A percentile compares a stretch with the other conserved stretches of the same genome.
phyloP scores from a whole-genome alignment of 331 rosid genomes.

The Quercus lobata region DNA sequence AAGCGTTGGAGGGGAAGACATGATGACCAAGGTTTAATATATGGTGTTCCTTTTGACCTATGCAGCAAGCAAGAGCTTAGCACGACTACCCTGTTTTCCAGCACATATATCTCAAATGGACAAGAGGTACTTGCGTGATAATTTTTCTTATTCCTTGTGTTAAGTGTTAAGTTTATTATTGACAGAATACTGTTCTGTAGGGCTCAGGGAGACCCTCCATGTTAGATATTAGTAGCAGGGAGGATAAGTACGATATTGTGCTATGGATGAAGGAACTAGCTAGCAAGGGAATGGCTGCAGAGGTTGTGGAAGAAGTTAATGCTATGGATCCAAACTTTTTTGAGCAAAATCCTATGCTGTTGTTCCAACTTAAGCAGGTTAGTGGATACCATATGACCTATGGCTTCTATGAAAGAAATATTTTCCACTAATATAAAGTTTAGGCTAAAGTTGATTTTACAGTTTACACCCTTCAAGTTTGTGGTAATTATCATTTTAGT shows the following conservation, averaged over 20 bases:
- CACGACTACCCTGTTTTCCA: conserved; percentile 32
- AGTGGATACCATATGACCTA: conserved; percentile 15
- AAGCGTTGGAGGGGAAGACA: conserved; percentile 95
- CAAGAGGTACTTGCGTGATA: conserved; percentile 50
- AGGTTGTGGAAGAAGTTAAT: conserved; percentile 81
- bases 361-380: conserved; percentile 97
- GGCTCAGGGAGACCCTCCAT: conserved; percentile 49
- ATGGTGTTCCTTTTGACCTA: conserved; percentile 46
- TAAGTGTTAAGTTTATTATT: conserved; percentile 10
- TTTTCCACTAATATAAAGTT: neutral
- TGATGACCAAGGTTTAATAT: conserved; percentile 49
- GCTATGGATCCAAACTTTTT: conserved; percentile 74
- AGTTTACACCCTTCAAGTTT: too few species aligned
- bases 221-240: conserved; percentile 39
- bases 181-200: conserved; percentile 41
- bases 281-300: conserved; percentile 85
- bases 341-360: conserved; percentile 63
- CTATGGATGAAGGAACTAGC: conserved; percentile 89
- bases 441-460: too few species aligned
- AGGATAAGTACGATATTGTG: conserved; percentile 74
- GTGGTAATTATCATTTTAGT: too few species aligned
- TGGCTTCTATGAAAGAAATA: neutral
- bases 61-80: conserved; percentile 50
- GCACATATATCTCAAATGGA: conserved; percentile 43
- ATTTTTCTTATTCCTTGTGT: conserved; percentile 10